Base-by-base conservation (phyloP, 2,329 filamentous ascomycete species). In the Aspergillus neotritici region DNA sequence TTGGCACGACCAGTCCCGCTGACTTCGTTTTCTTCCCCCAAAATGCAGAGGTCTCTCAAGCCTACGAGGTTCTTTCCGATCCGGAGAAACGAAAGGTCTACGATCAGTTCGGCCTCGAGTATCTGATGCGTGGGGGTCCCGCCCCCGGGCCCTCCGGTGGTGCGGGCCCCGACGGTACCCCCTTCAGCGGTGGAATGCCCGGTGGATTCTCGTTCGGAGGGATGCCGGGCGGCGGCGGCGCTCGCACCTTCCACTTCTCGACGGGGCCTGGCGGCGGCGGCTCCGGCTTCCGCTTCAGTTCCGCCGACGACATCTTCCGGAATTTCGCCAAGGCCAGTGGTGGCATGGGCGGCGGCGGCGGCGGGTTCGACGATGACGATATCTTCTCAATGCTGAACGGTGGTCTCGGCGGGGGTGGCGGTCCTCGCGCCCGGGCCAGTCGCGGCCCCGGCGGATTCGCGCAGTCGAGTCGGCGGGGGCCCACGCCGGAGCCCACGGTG, bases 51-150 rank as follows among this genome's bases (percentile, higher is more conserved):
- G 86, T 89, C 52, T 95, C 89, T 1, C 90, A 97, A 72, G 93
- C 93, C 44, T 98, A 96, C 73, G 93, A 98, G 71, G 94, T 98
- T 56, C 82, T 98, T 3, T 94, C 88, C 49, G 93, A 98, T 60
- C 90, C 91, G 47, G 90, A 97, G 65, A 98, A 97, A 72, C 85
- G 93, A 60, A 93, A 94, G 68, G 83, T 84, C 33, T 98, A 98
- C 66, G 93, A 98, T 65, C 84, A 91, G 63, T 96, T 84, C 67
- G 93, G 93, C 50, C 83, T 97, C 49, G 93, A 97, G 59, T 95
- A 91, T 71, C 78, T 98, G 40, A 76, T 94, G 28, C 84, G 85
- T 38, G 90, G 90, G 37, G 89, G 87, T 25, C 74, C 77, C 38
- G 73, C 79, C 7, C 81, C 87, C 29, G 80, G 85, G 8, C 71